Base-by-base conservation (phyloP, 495 filamentous ascomycete genomes). In the Neurospora sublineolata region DNA sequence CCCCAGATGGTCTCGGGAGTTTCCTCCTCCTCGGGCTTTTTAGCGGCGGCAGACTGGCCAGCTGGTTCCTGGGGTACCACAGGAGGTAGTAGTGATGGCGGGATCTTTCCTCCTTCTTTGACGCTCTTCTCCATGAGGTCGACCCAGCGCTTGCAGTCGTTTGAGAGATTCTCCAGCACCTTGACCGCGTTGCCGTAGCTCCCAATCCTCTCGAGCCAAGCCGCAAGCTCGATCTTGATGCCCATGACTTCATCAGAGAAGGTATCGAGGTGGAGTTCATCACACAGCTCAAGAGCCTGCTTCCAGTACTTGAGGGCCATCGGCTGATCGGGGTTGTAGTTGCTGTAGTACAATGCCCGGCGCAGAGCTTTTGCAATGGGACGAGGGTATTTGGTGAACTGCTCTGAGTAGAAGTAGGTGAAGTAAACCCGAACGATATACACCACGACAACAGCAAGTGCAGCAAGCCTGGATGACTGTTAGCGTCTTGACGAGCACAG, bases 201-300 rank as follows among this genome's bases (percentile, higher is more conserved):
- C 23, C 89, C 85, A 5, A 90, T 84, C 78, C 91, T 90, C 82
- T 97, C 92, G 74, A 96, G 82, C 83, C 96, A 87, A 16, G 83
- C 84, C 4, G 92, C 89, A 5, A 97, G 79, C 80, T 93, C 89
- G 38, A 97, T 87, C 82, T 92, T 95, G 23, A 99, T 87, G 1
- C 95, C 95, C 67, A 97, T 83, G 16, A 97, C 87, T 76, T 97
- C 95, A 72, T 97, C 91, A 3, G 90, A 92, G 75, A 93, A 95
- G 3, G 91, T 91, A 79, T 97, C 92, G 82, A 99, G 89, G 0
- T 88, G 87, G 52, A 90, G 74, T 76, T 94, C 88, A 23, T 86
- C 79, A 41, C 92, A 92, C 18, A 89, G 83, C 72, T 85, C 82
- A 52, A 98, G 79, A 3, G 94, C 95, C 67, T 89, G 84, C 72